Conservation (phyloP, 768 basidiomycete genomes). For the Amanita thiersii region DNA sequence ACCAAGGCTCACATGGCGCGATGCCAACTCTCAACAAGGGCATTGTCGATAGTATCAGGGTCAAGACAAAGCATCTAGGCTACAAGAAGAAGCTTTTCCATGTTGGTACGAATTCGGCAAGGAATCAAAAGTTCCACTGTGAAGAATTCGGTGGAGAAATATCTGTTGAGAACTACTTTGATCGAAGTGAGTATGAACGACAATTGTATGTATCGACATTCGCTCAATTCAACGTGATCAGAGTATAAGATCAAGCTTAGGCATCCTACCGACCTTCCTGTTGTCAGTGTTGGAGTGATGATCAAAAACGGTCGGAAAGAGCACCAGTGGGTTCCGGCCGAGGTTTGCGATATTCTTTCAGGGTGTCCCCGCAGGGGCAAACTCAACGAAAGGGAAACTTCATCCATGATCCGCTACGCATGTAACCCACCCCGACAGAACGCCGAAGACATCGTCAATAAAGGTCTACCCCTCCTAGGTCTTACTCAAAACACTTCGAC, state of each 20-base stretch:
- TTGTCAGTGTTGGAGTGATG: conserved; percentile 38
- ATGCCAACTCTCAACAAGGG: conserved; percentile 15
- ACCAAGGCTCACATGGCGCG: conserved; percentile 28
- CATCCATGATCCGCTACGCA: conserved; percentile 63
- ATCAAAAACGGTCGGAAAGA: conserved; percentile 35
- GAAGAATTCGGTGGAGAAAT: conserved; percentile 36
- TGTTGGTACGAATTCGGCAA: conserved; percentile 12
- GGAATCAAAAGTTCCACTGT: conserved; percentile 19
- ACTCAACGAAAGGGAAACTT: conserved; percentile 53
- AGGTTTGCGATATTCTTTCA: conserved; percentile 57
- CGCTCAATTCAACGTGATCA: conserved; percentile 25
- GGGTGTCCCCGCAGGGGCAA: conserved; percentile 54
- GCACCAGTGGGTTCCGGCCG: conserved; percentile 45
- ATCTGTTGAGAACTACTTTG: conserved; percentile 59
- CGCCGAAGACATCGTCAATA: conserved; percentile 2
- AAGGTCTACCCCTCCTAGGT: conserved; percentile 4
- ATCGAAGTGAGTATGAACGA: conserved; percentile 41
- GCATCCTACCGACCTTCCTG: conserved; percentile 19
- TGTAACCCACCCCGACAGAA: conserved; percentile 47
- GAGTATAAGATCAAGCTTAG: conserved; percentile 13
- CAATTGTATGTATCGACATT: conserved; percentile 7
- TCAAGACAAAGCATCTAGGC: conserved; percentile 6
- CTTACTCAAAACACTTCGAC: conserved; percentile 28
- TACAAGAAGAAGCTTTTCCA: conserved; percentile 7
- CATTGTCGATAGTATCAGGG: conserved; percentile 5